These are phyloP conservation scores for Russula earlei DNA, from an alignment of 768 basidiomycete species.

Conservation along the genomic window DNA sequence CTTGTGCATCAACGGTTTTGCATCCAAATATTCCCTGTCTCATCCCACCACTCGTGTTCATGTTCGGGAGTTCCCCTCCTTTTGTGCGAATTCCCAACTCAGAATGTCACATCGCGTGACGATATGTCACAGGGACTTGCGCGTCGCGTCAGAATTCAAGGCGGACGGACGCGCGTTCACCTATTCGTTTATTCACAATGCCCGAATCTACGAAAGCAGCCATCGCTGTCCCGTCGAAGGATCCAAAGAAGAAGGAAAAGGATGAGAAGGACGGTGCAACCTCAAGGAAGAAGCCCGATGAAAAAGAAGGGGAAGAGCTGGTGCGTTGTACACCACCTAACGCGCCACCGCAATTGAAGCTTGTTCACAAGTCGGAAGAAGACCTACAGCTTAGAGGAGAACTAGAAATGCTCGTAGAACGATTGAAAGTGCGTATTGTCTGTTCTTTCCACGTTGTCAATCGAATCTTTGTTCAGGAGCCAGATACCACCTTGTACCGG, in stretches of 20 bases:
- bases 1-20: too few species aligned
- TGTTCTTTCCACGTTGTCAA: not conserved
- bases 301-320: conserved; percentile 57
- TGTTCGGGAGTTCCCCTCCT: too few species aligned
- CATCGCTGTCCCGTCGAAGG: conserved; percentile 60
- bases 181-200: conserved; percentile 31
- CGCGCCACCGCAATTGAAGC: not conserved
- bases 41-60: too few species aligned
- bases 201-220: conserved; percentile 48
- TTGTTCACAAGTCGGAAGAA: conserved; percentile 70
- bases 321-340: conserved; percentile 38
- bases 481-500: conserved; percentile 73
- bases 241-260: conserved; percentile 63
- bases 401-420: conserved; percentile 93
- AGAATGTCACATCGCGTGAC: not conserved
- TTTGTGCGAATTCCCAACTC: too few species aligned
- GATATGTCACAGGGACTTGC: conserved; percentile 13
- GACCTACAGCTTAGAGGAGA: conserved; percentile 89
- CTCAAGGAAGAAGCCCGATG: conserved; percentile 32
- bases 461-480: conserved; percentile 49
- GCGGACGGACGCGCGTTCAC: not conserved
- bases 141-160: conserved; percentile 9
- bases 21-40: too few species aligned
- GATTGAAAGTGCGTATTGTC: conserved; percentile 59
- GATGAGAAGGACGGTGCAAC: conserved; percentile 37